Base-by-base conservation (phyloP, 345 rosid species). In the Arabis alpina region DNA sequence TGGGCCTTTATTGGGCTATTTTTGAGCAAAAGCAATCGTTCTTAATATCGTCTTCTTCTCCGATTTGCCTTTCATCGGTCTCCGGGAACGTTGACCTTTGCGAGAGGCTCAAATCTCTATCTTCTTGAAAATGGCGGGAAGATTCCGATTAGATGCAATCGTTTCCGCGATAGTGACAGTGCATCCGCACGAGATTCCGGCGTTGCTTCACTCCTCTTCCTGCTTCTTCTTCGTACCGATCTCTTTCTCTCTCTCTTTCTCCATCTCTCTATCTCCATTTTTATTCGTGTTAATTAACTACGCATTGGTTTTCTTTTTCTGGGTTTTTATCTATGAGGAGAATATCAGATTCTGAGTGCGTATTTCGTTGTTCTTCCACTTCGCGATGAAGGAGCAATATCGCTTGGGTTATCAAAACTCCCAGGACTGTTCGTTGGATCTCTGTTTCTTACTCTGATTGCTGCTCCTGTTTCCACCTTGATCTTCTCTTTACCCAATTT, bases 381-480 rank as follows among this genome's bases (percentile, higher is more conserved):
- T 72, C 88, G 96, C 27, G 97, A 93, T 30, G 97, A 93, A 51
- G 96, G 96, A 2, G 96, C 97, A 4, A 88, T 93, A 74, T 90
- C 96, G 0, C 82, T 93, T 0, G 97, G 97, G 0, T 76, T 93
- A 48, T 90, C 98, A 23, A 88, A 86, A 57, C 86, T 93, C 15
- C 97, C 98, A 0, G 80, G 83, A 16, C 82, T 90, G 3, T 93
- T 93, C 66, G 54, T 86, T 8, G 98, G 98, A 40, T 90, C 98
- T 1, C 63, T 93, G 48, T 55, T 78, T 30, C 91, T 93, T 41
- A 93, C 98, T 47, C 76, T 93, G 70, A 77, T 90, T 12, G 97
- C 97, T 50, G 98, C 91, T 3, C 98, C 98, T 62, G 60, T 90
- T 56, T 90, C 98, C 57, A 90, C 98, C 23, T 90, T 93, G 44